Percentiles rank a stretch among this genome's conserved stretches.
phyloP scores from a whole-genome alignment of 2,329 filamentous ascomycete species.

The Ascochyta koolunga region DNA sequence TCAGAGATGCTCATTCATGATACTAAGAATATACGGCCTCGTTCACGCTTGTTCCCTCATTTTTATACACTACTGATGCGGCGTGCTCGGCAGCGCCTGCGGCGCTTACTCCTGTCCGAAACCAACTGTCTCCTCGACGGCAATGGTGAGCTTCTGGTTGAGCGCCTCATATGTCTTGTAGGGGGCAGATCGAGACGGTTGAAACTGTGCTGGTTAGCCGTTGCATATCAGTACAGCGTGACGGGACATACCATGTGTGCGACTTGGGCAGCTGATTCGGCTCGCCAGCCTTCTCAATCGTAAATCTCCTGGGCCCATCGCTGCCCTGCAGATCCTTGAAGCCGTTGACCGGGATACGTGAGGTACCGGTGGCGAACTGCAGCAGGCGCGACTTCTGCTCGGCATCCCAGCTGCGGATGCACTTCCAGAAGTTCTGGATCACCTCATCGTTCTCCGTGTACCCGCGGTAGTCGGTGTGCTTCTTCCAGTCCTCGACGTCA shows the following conservation, averaged over 20 bases:
- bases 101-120: slow-evolving; percentile 85
- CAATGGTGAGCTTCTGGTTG: slow-evolving; percentile 90
- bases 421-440: slow-evolving; percentile 98
- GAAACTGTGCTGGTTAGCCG: slow-evolving; percentile 66
- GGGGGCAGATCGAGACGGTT: slow-evolving; percentile 94
- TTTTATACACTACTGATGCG: slow-evolving; percentile 13
- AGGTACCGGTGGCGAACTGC: slow-evolving; percentile 97
- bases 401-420: slow-evolving; percentile 93
- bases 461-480: slow-evolving; percentile 98
- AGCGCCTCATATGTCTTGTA: slow-evolving; percentile 89
- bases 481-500: slow-evolving; percentile 99
- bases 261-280: slow-evolving; percentile 90
- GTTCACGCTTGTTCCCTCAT: background rate
- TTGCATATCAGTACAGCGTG: background rate
- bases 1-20: no score
- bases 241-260: slow-evolving; percentile 83
- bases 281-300: slow-evolving; percentile 97
- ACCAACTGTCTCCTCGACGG: slow-evolving; percentile 97
- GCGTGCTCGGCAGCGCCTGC: background rate
- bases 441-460: slow-evolving; percentile 98
- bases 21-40: background rate
- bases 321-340: slow-evolving; percentile 99
- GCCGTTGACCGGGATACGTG: slow-evolving; percentile 96
- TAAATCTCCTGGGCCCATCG: slow-evolving; percentile 92
- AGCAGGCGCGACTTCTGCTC: slow-evolving; percentile 96